Evolutionary conservation across 2,329 filamentous ascomycete genomes (phyloP), one percentile per base, ranked within the genome.

Genomic region (Phialophora expanda): DNA sequence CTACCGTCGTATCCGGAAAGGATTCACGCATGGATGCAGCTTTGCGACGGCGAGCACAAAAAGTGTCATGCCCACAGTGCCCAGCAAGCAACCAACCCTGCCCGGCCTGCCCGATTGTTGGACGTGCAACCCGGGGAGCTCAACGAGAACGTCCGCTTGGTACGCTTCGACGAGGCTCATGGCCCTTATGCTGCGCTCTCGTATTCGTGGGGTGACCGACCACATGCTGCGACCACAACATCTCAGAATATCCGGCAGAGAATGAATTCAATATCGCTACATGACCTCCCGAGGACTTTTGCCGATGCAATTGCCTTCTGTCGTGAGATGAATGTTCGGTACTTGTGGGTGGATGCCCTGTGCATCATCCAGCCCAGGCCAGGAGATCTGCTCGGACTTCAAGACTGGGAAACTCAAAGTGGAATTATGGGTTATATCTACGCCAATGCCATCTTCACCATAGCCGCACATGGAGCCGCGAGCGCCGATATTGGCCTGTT

Each of bases 341-440:
- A 55, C n/a, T 9, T 55, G 53, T 55, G 53, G 53, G 28, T 55
- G 17, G 53, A 55, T 20, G 53, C 53, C 3, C 28, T 55, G 4
- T 55, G 53, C 28, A 55, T 55, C 24, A 34, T 55, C 9, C 53
- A 55, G 53, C 53, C 53, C 7, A n/a, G 24, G 24, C 24, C 17
- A n/a, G 53, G 28, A 55, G 53, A 55, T 28, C 12, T 26, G 28
- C 24, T 32, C 11, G 53, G 53, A 7, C 53, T 14, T n/a, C 28
- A 32, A 55, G 53, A 55, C 53, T 55, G 53, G 53, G 53, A 55
- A 17, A n/a, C 53, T n/a, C 53, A 55, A n/a, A 55, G 53, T 22
- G 28, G 12, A 28, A 55, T 55, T 11, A 55, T 55, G 53, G 53
- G 53, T 11, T 32, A 55, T 34, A 55, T 55, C 14, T 55, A 55